These are phyloP conservation scores for Asterophora lycoperdoides DNA, from an alignment of 768 basidiomycete species.

Conservation along the genomic window DNA sequence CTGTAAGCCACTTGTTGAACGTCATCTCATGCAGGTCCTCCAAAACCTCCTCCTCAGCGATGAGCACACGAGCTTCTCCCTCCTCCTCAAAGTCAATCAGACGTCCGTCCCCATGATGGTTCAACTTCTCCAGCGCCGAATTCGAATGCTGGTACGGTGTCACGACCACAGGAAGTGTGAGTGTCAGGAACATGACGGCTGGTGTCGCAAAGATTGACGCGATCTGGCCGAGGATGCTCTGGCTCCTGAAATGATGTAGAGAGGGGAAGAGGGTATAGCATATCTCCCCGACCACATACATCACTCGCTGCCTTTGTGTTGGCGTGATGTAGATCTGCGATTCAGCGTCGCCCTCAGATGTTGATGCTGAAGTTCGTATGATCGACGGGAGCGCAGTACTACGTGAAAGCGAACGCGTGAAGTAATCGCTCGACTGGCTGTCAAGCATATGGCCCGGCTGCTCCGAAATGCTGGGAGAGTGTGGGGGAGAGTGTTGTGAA, in stretches of 20 bases:
- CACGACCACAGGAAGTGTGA: slow-evolving; percentile 89
- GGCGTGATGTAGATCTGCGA: slow-evolving; percentile 39
- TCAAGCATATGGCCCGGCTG: slow-evolving; percentile 16
- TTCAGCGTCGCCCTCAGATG: slow-evolving; percentile 37
- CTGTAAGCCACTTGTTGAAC: slow-evolving; percentile 82
- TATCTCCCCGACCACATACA: slow-evolving; percentile 33
- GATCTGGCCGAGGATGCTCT: slow-evolving; percentile 66
- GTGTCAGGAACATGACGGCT: slow-evolving; percentile 77
- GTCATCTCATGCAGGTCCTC: slow-evolving; percentile 62
- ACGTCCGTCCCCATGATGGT: slow-evolving; percentile 34
- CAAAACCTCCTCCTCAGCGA: slow-evolving; percentile 71
- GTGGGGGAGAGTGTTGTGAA: slow-evolving; percentile 21
- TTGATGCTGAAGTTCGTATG: slow-evolving; percentile 50
- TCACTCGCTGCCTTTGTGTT: slow-evolving; percentile 38
- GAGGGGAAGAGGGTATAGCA: slow-evolving; percentile 81
- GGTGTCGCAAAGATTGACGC: slow-evolving; percentile 82
- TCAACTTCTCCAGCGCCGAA: slow-evolving; percentile 37
- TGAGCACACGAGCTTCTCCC: slow-evolving; percentile 59
- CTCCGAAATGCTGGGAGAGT: slow-evolving; percentile 20
- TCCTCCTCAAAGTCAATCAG: slow-evolving; percentile 76
- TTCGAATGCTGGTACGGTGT: slow-evolving; percentile 42
- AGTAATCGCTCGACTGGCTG: slow-evolving; percentile 15
- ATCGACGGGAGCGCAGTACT: slow-evolving; percentile 48
- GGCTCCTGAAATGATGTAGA: slow-evolving; percentile 64
- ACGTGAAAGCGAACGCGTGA: slow-evolving; percentile 10